Percentiles rank a stretch among this genome's conserved stretches.
Conservation (phyloP, 2,329 filamentous ascomycete species). For the Talaromyces sp. region DNA sequence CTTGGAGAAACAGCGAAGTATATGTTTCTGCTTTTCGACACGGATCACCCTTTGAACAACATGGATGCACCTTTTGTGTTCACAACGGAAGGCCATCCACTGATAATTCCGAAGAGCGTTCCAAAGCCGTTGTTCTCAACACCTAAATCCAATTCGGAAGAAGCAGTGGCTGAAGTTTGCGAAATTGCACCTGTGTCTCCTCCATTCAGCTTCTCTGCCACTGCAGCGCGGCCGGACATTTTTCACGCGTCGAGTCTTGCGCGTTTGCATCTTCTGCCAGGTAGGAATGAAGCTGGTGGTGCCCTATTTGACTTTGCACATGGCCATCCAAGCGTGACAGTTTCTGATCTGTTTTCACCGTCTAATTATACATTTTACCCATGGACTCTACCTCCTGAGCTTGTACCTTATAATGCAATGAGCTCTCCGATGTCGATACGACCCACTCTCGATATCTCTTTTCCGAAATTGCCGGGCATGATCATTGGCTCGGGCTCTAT, state of each 20-base stretch:
- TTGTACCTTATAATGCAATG: conserved; percentile 74
- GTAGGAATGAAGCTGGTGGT: conserved; percentile 55
- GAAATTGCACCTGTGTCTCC: conserved; percentile 58
- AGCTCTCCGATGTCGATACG: conserved; percentile 69
- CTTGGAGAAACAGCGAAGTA: conserved; percentile 96
- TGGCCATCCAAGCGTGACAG: conserved; percentile 54
- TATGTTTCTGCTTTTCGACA: conserved; percentile 84
- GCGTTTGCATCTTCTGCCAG: conserved; percentile 71
- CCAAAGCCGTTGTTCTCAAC: conserved; percentile 18
- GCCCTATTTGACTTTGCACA: conserved; percentile 53
- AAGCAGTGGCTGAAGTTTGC: conserved; percentile 54
- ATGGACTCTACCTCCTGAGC: conserved; percentile 77
- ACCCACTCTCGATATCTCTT: conserved; percentile 67
- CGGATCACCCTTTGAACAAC: conserved; percentile 79
- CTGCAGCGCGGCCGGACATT: conserved; percentile 73
- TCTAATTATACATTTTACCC: conserved; percentile 85
- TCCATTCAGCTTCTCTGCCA: conserved; percentile 72
- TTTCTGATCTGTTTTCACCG: conserved; percentile 55
- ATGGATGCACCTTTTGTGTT: conserved; percentile 88
- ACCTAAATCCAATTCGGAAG: conserved; percentile 12
- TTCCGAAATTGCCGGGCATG: conserved; percentile 55
- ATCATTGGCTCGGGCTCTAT: conserved; percentile 48
- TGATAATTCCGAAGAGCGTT: conserved; percentile 67
- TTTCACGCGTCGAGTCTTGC: conserved; percentile 88
- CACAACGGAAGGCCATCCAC: conserved; percentile 90